A percentile compares a stretch with the other conserved stretches of the same genome.
These are phyloP conservation scores for Pyricularia grisea DNA, from an alignment of 2,329 filamentous ascomycete genomes.

Conservation along the genomic window DNA sequence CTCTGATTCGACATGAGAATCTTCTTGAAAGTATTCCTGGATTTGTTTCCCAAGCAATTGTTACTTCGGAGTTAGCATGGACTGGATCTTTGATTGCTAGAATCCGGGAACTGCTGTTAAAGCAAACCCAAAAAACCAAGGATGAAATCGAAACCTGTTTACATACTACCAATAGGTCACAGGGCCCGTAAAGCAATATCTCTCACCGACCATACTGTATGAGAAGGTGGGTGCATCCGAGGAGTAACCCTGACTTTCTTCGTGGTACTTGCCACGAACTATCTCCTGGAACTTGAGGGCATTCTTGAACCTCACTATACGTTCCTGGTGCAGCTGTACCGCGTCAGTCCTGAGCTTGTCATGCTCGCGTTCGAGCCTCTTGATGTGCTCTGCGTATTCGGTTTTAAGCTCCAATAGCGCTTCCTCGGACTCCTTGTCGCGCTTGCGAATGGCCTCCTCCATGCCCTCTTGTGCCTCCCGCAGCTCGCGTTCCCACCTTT, in stretches of 20 bases:
- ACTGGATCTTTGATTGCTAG: no score
- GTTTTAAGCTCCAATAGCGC: background rate
- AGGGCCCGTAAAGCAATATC: no score
- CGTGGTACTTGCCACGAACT: background rate
- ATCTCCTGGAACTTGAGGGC: background rate
- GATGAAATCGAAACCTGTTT: no score
- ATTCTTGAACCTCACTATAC: background rate
- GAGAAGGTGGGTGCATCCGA: no score
- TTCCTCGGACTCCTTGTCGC: conserved; percentile 3
- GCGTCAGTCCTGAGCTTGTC: background rate
- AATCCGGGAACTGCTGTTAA: no score
- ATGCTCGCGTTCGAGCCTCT: background rate
- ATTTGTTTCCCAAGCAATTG: no score
- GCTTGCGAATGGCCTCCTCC: conserved; percentile 2
- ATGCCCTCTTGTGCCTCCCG: background rate
- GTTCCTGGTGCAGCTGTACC: conserved; percentile 2
- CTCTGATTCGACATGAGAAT: no score
- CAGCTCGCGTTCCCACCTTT: conserved; percentile 1
- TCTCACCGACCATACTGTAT: no score
- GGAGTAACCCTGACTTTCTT: background rate
- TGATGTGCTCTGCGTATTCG: conserved; percentile 1
- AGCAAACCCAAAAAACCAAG: no score
- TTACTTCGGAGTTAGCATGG: no score
- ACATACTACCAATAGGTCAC: no score
- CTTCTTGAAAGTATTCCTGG: no score